Percentiles rank a stretch among this genome's conserved stretches.
Conservation (phyloP, 2,329 filamentous ascomycete genomes). For the Taxawa tesnikishii region DNA sequence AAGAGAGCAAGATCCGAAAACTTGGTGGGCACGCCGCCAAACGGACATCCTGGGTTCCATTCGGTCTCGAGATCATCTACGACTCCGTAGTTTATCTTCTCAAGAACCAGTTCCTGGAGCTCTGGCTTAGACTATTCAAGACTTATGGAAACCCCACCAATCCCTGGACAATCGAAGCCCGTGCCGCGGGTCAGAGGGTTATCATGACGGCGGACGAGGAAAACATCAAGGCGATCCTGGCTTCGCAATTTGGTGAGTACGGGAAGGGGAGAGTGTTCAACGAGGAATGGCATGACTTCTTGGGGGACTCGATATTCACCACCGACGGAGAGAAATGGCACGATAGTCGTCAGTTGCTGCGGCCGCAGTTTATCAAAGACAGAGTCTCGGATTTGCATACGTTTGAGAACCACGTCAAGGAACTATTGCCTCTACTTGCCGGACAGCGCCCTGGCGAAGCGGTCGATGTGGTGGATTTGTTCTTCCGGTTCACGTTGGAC, state of each 20-base stretch:
- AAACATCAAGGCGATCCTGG: conserved; percentile 85
- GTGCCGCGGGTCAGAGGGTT: conserved; percentile 43
- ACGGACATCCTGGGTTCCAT: conserved; percentile 25
- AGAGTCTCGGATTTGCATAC: conserved; percentile 70
- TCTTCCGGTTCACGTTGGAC: conserved; percentile 79
- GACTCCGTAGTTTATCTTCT: conserved; percentile 36
- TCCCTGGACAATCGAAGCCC: conserved; percentile 49
- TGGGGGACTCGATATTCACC: conserved; percentile 57
- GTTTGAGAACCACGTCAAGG: conserved; percentile 68
- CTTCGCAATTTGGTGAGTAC: conserved; percentile 73
- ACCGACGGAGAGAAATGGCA: conserved; percentile 76
- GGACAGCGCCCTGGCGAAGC: conserved; percentile 26
- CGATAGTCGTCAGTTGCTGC: conserved; percentile 63
- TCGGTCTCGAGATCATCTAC: conserved; percentile 52
- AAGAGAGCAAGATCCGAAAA: conserved; percentile 23
- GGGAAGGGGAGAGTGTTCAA: conserved; percentile 73
- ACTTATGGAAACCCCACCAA: conserved; percentile 22
- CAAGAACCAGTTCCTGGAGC: conserved; percentile 44
- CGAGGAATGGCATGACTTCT: conserved; percentile 59
- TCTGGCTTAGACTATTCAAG: conserved; percentile 46
- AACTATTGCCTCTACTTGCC: conserved; percentile 54
- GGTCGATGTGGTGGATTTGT: conserved; percentile 61
- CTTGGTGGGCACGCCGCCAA: conserved; percentile 33
- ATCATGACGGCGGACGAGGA: conserved; percentile 73
- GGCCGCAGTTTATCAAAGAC: conserved; percentile 78